Evolutionary conservation across 306 rosid species (phyloP), one percentile per base, ranked within the genome.

Genomic region (Carpinus fangiana): DNA sequence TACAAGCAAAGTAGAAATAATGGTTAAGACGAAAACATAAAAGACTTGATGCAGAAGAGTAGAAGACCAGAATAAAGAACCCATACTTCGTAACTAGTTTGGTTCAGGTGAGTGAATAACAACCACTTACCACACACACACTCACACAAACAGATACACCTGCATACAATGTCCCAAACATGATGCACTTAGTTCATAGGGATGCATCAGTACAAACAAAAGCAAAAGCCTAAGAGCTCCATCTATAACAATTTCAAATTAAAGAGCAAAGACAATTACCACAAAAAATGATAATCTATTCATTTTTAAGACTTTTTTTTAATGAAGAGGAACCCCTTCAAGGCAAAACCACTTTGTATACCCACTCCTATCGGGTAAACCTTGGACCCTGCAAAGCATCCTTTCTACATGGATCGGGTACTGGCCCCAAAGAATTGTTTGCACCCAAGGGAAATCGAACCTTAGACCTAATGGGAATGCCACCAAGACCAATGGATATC

Each of bases 1-100:
- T 50, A 79, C 73, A 41, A 57, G 73, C 38, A 72, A 71, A 72
- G 68, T 80, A 48, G 47, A 43, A 20, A 77, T 17, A 62, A 73
- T 50, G 26, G 47, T 68, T 56, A 55, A 17, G 23, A 60, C 47
- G 78, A 75, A 81, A 23, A 66, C 50, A 66, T 66, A 34, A 16
- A 10, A 2, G 0, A 26, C 47, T 6, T 38, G 50, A 66, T 21
- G 65, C 71, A 66, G 48, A 38, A 65, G 7, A 36, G 71, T 66
- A 65, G 47, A 65, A 36, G 11, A 5, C 4, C n/a, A 36, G 47
- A 36, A 5, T 23, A 59, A 11, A 16, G 65, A 26, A 59, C 31
- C 31, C 16, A 21, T 21, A 9, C 65, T 59, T 11, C 6, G 5
- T 17, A 55, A 55, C 20, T 17, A 55, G 26, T 20, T 55, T n/a